Conservation (phyloP, 2,329 filamentous ascomycete genomes). For the Penicillium sp. region DNA sequence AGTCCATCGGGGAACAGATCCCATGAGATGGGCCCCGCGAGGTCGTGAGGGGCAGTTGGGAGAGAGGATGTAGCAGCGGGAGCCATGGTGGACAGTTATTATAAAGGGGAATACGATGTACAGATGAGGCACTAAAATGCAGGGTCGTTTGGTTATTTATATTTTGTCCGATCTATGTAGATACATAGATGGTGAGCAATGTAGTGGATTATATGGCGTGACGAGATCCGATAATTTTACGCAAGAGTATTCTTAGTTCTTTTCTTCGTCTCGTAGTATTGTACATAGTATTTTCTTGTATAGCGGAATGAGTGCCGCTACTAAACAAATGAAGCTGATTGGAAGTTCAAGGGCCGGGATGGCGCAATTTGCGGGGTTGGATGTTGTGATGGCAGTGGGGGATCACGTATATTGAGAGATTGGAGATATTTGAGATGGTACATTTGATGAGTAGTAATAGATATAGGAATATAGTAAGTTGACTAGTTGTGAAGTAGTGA, state of each 20-base stretch:
- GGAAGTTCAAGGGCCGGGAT: conserved; percentile 20
- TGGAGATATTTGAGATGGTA: neutral
- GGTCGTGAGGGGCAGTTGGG: conserved; percentile 40
- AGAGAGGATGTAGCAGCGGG: conserved; percentile 40
- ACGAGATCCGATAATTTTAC: conserved; percentile 3
- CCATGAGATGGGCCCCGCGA: conserved; percentile 39
- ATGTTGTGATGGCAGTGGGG: conserved; percentile 25
- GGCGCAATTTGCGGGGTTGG: conserved; percentile 31
- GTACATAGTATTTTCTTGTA: neutral
- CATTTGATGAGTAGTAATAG: neutral
- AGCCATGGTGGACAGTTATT: conserved; percentile 30
- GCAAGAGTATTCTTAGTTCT: too few relatives aligned
- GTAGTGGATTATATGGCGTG: conserved; percentile 32
- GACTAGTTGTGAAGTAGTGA: neutral
- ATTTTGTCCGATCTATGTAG: neutral
- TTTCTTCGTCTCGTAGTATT: neutral
- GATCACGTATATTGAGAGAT: conserved; percentile 2
- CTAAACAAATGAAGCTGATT: conserved; percentile 9
- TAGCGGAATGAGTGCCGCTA: neutral
- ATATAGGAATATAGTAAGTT: too few relatives aligned
- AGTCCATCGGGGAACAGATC: conserved; percentile 63
- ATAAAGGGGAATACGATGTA: neutral
- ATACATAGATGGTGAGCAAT: conserved; percentile 21
- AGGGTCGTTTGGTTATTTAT: conserved; percentile 17
- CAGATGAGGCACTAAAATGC: neutral